These are phyloP conservation scores for Penicillium italicum DNA, from an alignment of 2,329 filamentous ascomycete species.

Conservation along the genomic window DNA sequence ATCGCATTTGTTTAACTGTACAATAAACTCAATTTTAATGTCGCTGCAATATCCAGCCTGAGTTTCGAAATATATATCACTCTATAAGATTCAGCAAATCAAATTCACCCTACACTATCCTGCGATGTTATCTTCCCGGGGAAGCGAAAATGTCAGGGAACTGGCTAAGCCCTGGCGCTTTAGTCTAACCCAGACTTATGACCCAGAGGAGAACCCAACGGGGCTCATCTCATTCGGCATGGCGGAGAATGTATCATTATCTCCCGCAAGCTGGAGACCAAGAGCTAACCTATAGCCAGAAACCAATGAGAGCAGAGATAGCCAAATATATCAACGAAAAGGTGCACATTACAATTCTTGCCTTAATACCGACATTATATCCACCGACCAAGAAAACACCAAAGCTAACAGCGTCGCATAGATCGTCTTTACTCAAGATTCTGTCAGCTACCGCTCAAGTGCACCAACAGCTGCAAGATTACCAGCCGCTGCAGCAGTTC, in stretches of 20 bases:
- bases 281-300: slow-evolving; percentile 21
- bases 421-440: slow-evolving; percentile 32
- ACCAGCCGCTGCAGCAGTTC: slow-evolving; percentile 39
- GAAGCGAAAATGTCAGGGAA: slow-evolving; percentile 20
- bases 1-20: not conserved
- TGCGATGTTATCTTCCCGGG: slow-evolving; percentile 31
- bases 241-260: slow-evolving; percentile 34
- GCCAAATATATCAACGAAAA: slow-evolving; percentile 40
- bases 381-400: not conserved
- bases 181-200: slow-evolving; percentile 24
- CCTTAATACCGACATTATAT: not conserved
- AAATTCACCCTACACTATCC: not conserved
- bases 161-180: slow-evolving; percentile 29
- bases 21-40: no score
- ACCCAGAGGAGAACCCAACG: slow-evolving; percentile 28
- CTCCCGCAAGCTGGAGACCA: not conserved
- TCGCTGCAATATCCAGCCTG: not conserved
- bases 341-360: slow-evolving; percentile 13
- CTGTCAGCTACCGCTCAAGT: slow-evolving; percentile 43
- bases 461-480: slow-evolving; percentile 39
- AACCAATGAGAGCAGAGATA: slow-evolving; percentile 38
- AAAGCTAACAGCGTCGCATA: no score
- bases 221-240: slow-evolving; percentile 37
- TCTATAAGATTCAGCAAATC: not conserved
- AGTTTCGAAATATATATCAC: not conserved